phyloP scores from a whole-genome alignment of 176 grass and related monocot species.

The Eleusine coracana region DNA sequence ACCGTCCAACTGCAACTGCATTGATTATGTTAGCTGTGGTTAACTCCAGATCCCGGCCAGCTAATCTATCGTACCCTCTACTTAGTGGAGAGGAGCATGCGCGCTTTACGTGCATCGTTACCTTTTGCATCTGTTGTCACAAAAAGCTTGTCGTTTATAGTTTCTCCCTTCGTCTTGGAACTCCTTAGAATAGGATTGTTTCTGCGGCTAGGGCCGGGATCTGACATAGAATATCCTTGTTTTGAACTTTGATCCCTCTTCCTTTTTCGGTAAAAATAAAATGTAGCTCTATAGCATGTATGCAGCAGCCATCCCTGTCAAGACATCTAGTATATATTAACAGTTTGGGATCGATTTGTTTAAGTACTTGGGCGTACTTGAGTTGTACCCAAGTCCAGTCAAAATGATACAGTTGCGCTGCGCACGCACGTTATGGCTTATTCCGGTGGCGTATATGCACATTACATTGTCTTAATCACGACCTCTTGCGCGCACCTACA shows the following conservation, averaged over 20 bases:
- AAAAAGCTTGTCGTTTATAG: background rate
- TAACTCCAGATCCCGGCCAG: background rate
- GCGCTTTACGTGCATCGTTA: background rate
- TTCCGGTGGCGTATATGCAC: background rate
- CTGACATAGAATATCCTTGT: slow-evolving; percentile 10
- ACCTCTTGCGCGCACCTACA: background rate
- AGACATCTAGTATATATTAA: background rate
- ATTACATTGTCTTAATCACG: background rate
- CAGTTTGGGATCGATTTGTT: background rate
- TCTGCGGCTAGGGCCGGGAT: background rate
- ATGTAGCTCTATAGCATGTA: too few species aligned
- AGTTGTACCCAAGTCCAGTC: background rate
- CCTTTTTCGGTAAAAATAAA: slow-evolving; percentile 27
- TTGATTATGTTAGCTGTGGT: background rate
- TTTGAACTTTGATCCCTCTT: background rate
- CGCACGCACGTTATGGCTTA: background rate
- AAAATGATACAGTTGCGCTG: background rate
- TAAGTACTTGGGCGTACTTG: slow-evolving; percentile 14
- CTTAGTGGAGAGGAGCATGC: slow-evolving; percentile 7
- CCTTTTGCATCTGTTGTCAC: background rate
- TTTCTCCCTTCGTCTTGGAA: slow-evolving; percentile 35
- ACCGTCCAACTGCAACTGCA: background rate
- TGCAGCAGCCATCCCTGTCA: background rate
- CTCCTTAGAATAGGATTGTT: slow-evolving; percentile 14
- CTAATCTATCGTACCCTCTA: background rate